Evolutionary conservation across 768 basidiomycete genomes (phyloP).

Genomic region (Chalciporus sphaerocephalus): DNA sequence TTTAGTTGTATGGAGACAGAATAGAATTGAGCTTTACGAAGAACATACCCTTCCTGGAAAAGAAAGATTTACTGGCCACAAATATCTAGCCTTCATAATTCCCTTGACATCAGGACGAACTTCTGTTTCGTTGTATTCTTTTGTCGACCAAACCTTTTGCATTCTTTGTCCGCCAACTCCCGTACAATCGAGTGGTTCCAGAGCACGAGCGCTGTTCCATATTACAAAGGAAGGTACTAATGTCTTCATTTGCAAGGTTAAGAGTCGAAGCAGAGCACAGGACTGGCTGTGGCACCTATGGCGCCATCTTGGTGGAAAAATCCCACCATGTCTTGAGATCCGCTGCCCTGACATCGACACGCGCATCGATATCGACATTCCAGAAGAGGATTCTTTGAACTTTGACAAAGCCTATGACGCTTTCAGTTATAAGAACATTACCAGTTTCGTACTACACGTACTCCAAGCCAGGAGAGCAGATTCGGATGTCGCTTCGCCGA

Average conservation of each 20-base stretch:
- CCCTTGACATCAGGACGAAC: constrained; percentile 64
- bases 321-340: constrained; percentile 70
- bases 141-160: constrained; percentile 80
- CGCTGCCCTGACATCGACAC: constrained; percentile 63
- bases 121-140: constrained; percentile 79
- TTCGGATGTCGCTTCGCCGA: constrained; percentile 27
- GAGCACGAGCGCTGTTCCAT: constrained; percentile 46
- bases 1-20: constrained; percentile 78
- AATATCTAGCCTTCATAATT: constrained; percentile 74
- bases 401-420: constrained; percentile 40
- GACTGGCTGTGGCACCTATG: constrained; percentile 93
- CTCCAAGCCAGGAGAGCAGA: constrained; percentile 38
- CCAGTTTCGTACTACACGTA: constrained; percentile 56
- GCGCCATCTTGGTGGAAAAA: constrained; percentile 64
- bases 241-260: constrained; percentile 82
- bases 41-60: constrained; percentile 61
- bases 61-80: constrained; percentile 66
- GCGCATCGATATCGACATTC: constrained; percentile 66
- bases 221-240: constrained; percentile 64
- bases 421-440: constrained; percentile 59
- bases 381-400: constrained; percentile 40
- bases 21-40: constrained; percentile 76
- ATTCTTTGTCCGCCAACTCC: constrained; percentile 60
- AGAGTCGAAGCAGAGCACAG: constrained; percentile 68
- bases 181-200: constrained; percentile 35